These are phyloP conservation scores for Rhodotorula sp. DNA, from an alignment of 1,284 basidiomycete genomes.

Conservation along the genomic window DNA sequence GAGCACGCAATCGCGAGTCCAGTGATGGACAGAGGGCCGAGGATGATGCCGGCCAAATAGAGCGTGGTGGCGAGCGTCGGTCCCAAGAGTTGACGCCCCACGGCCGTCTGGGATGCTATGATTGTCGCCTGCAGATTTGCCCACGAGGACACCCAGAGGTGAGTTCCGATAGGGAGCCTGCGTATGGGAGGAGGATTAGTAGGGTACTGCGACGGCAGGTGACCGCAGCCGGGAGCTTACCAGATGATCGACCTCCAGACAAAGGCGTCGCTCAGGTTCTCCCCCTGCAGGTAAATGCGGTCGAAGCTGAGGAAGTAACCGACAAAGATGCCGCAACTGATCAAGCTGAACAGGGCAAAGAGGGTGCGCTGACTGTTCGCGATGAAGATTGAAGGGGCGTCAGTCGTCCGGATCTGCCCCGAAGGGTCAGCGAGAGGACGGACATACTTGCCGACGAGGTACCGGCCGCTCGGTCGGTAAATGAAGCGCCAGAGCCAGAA, in stretches of 20 bases:
- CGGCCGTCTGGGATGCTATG: constrained; percentile 12
- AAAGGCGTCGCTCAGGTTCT: neutral
- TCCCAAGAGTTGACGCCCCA: constrained; percentile 14
- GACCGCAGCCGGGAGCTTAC: neutral
- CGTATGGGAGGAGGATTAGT: too few species aligned
- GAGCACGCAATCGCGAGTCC: neutral
- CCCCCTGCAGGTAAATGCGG: neutral
- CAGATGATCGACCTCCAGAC: constrained; percentile 25
- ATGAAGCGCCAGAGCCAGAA: constrained; percentile 25
- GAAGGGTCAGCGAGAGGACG: neutral
- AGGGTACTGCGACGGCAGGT: too few species aligned
- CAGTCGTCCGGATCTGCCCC: neutral
- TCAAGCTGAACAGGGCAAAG: constrained; percentile 13
- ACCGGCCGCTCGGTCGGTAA: constrained; percentile 10
- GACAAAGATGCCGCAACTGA: constrained; percentile 13
- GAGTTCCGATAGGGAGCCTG: neutral
- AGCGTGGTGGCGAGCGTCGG: constrained; percentile 14
- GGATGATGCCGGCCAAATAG: constrained; percentile 16
- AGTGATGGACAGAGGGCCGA: constrained; percentile 8
- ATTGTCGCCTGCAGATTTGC: constrained; percentile 21
- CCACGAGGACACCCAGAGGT: constrained; percentile 22
- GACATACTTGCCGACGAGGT: constrained; percentile 25
- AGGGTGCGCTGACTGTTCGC: constrained; percentile 21
- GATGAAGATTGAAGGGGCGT: neutral
- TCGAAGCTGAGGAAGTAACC: constrained; percentile 19